Base-by-base conservation (phyloP, 2,329 filamentous ascomycete species). In the Alternaria metachromatica region DNA sequence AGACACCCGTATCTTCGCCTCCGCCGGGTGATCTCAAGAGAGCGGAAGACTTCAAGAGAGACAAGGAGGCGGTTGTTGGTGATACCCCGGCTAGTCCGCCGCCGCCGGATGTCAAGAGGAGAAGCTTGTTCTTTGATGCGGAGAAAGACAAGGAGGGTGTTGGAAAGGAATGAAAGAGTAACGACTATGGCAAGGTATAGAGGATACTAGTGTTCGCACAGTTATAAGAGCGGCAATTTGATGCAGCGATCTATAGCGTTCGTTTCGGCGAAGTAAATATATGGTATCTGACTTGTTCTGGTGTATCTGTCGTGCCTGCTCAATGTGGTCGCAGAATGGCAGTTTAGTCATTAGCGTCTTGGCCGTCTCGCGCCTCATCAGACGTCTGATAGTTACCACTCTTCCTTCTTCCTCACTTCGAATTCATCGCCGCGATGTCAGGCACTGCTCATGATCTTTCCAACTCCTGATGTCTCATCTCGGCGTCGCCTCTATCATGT, bases 31-130 rank as follows among this genome's bases (percentile, higher is more conserved):
- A 78, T 49, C 8, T 72, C 20, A 74, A 76, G 55, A 57, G 74
- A 6, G 72, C 75, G 3, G 76, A 77, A 18, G 70, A 74, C 33
- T 75, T 77, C 25, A 61, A 70, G 50, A 59, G 60, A 21, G 72
- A 74, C 7, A 76, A 72, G 55, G 65, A 60, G 21, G 49, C 33
- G 4, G 43, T 33, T 7, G 12, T 70, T 13, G 67, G 63, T 10
- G 54, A 30, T 20, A 51, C 15, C n/a, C 55, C 55, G 12, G 49
- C 28, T 23, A 53, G 26, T 11, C 55, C 37, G 13, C 44, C 44
- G 15, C 49, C 49, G 18, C 21, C 21, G 25, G 63, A 66, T 21
- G 46, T 55, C 23, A 59, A 67, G 53, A 61, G 66, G 44, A 58
- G 64, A 21, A 71, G 65, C 45, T 49, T 71, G 46, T 66, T 73